Base-by-base conservation (phyloP, 352 stramenopile species). In the Aphanomyces cochlioides region DNA sequence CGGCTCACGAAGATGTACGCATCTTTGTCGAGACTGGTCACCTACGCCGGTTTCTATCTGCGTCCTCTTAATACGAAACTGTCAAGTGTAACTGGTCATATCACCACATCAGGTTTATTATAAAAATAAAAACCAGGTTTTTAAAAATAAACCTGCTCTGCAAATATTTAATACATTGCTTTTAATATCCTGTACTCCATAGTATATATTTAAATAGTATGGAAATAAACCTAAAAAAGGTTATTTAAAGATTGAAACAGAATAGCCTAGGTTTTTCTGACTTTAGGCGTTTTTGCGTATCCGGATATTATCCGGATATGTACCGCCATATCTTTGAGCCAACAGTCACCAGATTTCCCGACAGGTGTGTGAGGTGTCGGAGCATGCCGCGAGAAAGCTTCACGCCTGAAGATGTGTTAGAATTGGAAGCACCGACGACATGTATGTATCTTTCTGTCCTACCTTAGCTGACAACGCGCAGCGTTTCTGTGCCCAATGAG, bases 401-500 rank as follows among this genome's bases (percentile, higher is more conserved):
- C 78, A 94, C 87, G 28, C 87, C 87, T 48, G 83, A 94, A 12
- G 87, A 94, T 61, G 83, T 94, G 21, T 80, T 94, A 10, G 83
- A 92, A 58, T 76, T 94, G 8, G 81, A 92, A 73, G 80, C 84
- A 12, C 87, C 87, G 6, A 91, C 87, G 0, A 84, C 92, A 7
- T 74, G 86, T 94, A 67, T 50, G 85, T 47, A 6, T 50, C 43
- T 3, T 2, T 50, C 43, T 50, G 10, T 50, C 17, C 43, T n/a
- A 50, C 17, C 19, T 13, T 74, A 43, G 4, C 5, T 61, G 21
- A 7, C 12, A 7, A 5, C 50, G 15, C 41, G 3, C 39, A 93
- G 90, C 79, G 7, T 98, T 98, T 79, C 77, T 98, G 19, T 98
- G 96, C 59, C 87, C 95, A 17, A 76, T 98, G 60, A 96, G 82